Evolutionary conservation across 2,329 filamentous ascomycete genomes (phyloP).

Genomic region (Teratosphaeriaceae sp.): DNA sequence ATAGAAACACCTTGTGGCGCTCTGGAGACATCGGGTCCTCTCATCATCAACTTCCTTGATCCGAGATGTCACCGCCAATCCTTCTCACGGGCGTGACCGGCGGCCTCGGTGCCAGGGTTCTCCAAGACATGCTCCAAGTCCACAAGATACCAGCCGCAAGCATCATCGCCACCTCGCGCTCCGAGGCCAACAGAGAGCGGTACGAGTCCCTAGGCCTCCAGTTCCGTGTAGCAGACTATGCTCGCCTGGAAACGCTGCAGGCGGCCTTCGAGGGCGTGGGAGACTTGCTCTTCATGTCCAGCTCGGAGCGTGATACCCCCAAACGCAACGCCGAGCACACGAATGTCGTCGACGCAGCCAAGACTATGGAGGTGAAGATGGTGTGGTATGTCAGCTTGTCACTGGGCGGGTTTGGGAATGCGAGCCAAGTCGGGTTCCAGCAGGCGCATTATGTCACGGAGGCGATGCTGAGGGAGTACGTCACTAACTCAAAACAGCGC

Average conservation of each 20-base stretch:
- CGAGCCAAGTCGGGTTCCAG: constrained; percentile 44
- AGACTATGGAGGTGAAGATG: constrained; percentile 44
- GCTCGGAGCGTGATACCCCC: constrained; percentile 44
- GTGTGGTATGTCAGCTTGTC: constrained; percentile 56
- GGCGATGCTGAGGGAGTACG: constrained; percentile 37
- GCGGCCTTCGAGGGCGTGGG: constrained; percentile 45
- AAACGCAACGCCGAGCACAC: constrained; percentile 35
- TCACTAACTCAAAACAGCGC: background rate
- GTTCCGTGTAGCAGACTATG: constrained; percentile 49
- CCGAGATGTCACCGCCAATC: constrained; percentile 2
- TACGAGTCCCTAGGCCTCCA: constrained; percentile 38
- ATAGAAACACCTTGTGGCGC: background rate
- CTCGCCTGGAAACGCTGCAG: constrained; percentile 39
- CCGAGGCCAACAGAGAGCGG: constrained; percentile 36
- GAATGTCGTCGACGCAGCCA: constrained; percentile 48
- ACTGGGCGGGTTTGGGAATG: constrained; percentile 40
- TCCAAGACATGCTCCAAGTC: constrained; percentile 41
- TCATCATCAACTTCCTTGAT: background rate
- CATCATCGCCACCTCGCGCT: constrained; percentile 44
- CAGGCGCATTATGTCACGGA: constrained; percentile 54
- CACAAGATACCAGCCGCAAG: constrained; percentile 34
- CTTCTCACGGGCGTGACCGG: constrained; percentile 35
- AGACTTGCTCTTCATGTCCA: constrained; percentile 50
- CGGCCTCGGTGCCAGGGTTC: constrained; percentile 46
- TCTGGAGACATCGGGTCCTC: too few species aligned